Evolutionary conservation across 1,284 basidiomycete genomes (phyloP), one percentile per base, ranked within the genome.

Genomic region (Cutaneotrichosporon dermatis): DNA sequence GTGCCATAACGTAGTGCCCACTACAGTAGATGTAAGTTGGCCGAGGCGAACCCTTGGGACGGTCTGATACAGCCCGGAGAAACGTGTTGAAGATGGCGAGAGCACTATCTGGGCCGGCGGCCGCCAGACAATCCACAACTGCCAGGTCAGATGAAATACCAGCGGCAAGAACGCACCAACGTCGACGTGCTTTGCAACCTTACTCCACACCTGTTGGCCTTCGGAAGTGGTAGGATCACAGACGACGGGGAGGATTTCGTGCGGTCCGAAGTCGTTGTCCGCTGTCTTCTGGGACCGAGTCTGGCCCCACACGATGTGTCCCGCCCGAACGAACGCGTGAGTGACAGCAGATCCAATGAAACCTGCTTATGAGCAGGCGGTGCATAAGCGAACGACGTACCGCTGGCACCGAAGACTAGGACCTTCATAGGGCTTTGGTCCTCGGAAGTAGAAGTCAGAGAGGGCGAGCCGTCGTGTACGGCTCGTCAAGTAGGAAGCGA

Each of bases 251-350:
- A 81, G 79, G 58, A 85, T 81, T 70, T 84, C 83, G 63, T 81
- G 76, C 6, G 76, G 74, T 1, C 76, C 74, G 45, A 68, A 60
- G 33, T 51, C 42, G 4, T 6, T 15, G 33, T 49, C 51, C 4
- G 57, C 61, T 0, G 61, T 59, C 11, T 33, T 37, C 40, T 77
- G 76, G 0, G 74, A 78, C 4, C 83, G 80, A 0, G 82, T 82
- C 33, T 79, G 71, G 13, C 83, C 83, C 55, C 81, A 83, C 2
- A 84, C 83, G n/a, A 79, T 76, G 62, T 85, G 82, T 0, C 83
- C 83, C 0, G 79, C 80, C 9, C 82, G 80, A 4, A 79, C 75
- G 41, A 84, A 76, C 0, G 83, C 83, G 50, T 81, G 77, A 1
- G 81, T 77, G n/a, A 76, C 76, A 4, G 82, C 80, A 5, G 76